Evolutionary conservation across 768 basidiomycete species (phyloP).

Genomic region (Leccinum disarticulatum): DNA sequence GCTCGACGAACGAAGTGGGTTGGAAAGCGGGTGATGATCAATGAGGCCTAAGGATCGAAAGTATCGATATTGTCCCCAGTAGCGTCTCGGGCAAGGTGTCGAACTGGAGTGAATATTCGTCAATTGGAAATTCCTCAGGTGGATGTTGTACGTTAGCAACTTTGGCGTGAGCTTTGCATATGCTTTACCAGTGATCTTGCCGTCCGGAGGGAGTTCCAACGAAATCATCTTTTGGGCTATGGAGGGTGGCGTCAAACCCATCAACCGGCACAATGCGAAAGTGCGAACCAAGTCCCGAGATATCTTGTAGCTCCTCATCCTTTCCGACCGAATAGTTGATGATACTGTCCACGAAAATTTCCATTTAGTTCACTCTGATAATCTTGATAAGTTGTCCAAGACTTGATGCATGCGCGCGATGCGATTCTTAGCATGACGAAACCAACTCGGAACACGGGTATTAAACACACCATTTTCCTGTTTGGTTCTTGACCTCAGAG

Average conservation of each 20-base stretch:
- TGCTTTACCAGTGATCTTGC: constrained; percentile 73
- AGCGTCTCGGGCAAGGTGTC: constrained; percentile 77
- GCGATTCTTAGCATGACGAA: constrained; percentile 8
- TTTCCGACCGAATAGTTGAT: constrained; percentile 82
- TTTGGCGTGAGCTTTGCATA: constrained; percentile 83
- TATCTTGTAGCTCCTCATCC: constrained; percentile 92
- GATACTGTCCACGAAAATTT: constrained; percentile 84
- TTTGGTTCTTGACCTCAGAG: constrained; percentile 97
- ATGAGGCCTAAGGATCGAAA: constrained; percentile 56
- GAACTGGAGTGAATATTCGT: constrained; percentile 38
- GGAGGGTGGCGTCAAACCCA: constrained; percentile 7
- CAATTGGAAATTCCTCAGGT: constrained; percentile 1
- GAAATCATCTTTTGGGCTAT: constrained; percentile 94
- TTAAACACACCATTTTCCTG: constrained; percentile 79
- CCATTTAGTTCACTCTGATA: constrained; percentile 78
- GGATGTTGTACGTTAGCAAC: constrained; percentile 61
- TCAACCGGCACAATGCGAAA: background rate
- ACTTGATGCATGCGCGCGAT: constrained; percentile 39
- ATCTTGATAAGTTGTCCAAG: constrained; percentile 90
- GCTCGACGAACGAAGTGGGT: constrained; percentile 52
- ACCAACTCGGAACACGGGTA: background rate
- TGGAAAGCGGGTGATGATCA: constrained; percentile 77
- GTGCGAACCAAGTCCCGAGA: constrained; percentile 79
- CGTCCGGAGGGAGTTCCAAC: constrained; percentile 80
- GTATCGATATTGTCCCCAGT: constrained; percentile 78